Percentiles rank a stretch among this genome's conserved stretches.
Evolutionary conservation across 2,329 filamentous ascomycete species (phyloP).

Genomic region (Pseudopyricularia javanii): DNA sequence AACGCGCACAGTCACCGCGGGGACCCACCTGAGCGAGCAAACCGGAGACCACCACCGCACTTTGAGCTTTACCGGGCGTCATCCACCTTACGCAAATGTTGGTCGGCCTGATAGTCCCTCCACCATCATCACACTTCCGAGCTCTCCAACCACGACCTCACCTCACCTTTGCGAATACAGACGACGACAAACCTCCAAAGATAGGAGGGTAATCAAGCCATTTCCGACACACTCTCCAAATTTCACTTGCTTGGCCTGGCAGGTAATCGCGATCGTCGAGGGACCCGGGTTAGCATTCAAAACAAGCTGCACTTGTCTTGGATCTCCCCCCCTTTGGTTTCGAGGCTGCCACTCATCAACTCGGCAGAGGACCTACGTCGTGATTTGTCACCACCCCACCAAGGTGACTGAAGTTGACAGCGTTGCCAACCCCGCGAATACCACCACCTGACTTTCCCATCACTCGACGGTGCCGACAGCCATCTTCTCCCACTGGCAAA

Average conservation of each 20-base stretch:
- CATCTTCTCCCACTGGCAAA: not conserved
- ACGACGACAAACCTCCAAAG: not conserved
- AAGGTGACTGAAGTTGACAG: not conserved
- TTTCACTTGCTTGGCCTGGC: not conserved
- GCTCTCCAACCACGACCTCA: not conserved
- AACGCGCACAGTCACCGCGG: not conserved
- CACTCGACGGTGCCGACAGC: not conserved
- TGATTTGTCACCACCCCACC: not conserved
- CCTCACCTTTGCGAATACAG: not conserved
- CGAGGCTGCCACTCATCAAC: slow-evolving; percentile 1
- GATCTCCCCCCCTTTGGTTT: not conserved
- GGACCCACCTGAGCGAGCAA: slow-evolving; percentile 1
- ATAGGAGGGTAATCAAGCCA: not conserved
- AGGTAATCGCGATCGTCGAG: not conserved
- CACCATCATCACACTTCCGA: not conserved
- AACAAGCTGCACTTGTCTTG: slow-evolving; percentile 3
- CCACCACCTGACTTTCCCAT: not conserved
- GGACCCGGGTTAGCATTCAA: not conserved
- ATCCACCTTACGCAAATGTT: slow-evolving; percentile 4
- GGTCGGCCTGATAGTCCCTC: not conserved
- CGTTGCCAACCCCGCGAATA: not conserved
- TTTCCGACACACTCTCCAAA: not conserved
- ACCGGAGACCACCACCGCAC: not conserved
- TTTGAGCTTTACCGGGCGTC: slow-evolving; percentile 1
- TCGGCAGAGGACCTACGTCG: not conserved